Base-by-base conservation (phyloP, 2,329 filamentous ascomycete species). In the Alternaria sp. region DNA sequence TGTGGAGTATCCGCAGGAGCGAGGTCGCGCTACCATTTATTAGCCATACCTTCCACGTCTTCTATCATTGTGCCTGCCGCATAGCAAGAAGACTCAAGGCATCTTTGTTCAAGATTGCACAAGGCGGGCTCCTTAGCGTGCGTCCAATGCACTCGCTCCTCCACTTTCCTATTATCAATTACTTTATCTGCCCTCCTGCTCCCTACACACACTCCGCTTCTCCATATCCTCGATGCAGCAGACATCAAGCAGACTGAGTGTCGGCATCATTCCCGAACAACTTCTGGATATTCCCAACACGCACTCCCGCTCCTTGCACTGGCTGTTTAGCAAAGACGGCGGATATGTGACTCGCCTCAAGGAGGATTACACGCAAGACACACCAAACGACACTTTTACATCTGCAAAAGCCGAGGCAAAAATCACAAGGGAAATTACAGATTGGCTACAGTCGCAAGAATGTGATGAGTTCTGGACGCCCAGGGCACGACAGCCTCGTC, bases 391-490 rank as follows among this genome's bases (percentile, higher is more conserved):
- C 28, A 33, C 11, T n/a, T 24, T 41, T 4, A 45, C 51, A 13
- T 56, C 17, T 8, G 11, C 45, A 36, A 61, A 54, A 50, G 40
- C 48, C 23, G 58, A 72, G 21, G 55, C 62, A 13, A 41, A 33
- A 2, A 45, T 68, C 10, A 61, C 68, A 50, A 54, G 51, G 8
- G 64, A 70, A 46, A 58, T 72, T 2, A 61, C 58, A 17, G 62
- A 71, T 5, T 71, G 62, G 62, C 33, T 68, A 5, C 50, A 68
- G 24, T 51, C 64, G 2, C 51, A 56, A 31, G 56, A 65, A 17
- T 54, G 56, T 14, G 62, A 69, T 29, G 54, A 58, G 3, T 63
- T 63, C 34, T 66, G 66, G 66, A 52, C 26, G 17, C 26, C 53
- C 7, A 58, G 50, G 23, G 39, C 37, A 41, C 52, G 51, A n/a